phyloP scores from a whole-genome alignment of 2,329 filamentous ascomycete species.

The Rhinocladiella similis region DNA sequence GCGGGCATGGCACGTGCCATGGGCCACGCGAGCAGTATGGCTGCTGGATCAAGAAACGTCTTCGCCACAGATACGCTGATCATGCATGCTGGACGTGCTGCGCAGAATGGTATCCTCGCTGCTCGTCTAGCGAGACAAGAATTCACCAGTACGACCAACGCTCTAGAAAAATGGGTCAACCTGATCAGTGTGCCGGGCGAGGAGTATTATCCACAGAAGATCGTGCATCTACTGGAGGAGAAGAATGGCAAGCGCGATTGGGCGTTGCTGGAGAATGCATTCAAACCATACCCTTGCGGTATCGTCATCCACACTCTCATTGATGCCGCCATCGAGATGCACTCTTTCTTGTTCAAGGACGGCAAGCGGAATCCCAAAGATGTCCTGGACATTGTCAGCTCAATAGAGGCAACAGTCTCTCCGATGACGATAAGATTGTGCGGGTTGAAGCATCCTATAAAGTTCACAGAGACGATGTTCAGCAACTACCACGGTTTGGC shows the following conservation, averaged over 20 bases:
- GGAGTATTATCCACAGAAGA: too few species aligned
- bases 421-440: constrained; percentile 10
- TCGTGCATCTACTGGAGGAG: neutral
- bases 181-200: too few species aligned
- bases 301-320: constrained; percentile 59
- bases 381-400: neutral
- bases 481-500: constrained; percentile 8
- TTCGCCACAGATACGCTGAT: constrained; percentile 6
- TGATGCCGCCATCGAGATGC: constrained; percentile 51
- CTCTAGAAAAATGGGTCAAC: too few species aligned
- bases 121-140: neutral
- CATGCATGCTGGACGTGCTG: constrained; percentile 1
- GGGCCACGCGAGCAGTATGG: constrained; percentile 5
- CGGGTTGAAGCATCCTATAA: constrained; percentile 1
- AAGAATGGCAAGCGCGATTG: neutral
- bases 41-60: constrained; percentile 3
- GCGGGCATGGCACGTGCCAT: constrained; percentile 4
- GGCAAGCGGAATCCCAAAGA: neutral
- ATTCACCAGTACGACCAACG: neutral
- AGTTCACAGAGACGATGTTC: constrained; percentile 3
- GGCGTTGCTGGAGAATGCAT: constrained; percentile 47
- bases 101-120: constrained; percentile 5
- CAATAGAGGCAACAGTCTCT: constrained; percentile 5
- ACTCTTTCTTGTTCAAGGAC: constrained; percentile 22
- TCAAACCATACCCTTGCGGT: constrained; percentile 59